phyloP scores from a whole-genome alignment of 139 green algal species.

The Chlamydomonas sphaeroides region DNA sequence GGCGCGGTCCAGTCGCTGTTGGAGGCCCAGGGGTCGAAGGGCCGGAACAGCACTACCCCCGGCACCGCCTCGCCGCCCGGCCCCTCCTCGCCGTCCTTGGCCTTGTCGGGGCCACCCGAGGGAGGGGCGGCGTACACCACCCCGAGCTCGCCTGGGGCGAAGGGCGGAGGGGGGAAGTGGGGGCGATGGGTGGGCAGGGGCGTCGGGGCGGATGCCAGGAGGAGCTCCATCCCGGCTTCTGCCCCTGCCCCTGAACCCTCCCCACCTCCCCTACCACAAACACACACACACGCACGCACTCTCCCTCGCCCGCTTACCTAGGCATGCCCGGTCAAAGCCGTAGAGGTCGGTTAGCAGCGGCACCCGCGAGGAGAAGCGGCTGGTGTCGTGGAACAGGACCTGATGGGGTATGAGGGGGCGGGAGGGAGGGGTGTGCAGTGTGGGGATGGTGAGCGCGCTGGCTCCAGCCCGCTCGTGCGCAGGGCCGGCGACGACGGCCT shows the following conservation, averaged over 20 bases:
- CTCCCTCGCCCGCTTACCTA: slow-evolving; percentile 71
- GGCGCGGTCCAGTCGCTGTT: slow-evolving; percentile 81
- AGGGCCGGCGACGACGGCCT: too few relatives aligned
- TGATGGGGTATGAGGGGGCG: slow-evolving; percentile 46
- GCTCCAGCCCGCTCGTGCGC: too few relatives aligned
- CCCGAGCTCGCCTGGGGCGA: slow-evolving; percentile 50
- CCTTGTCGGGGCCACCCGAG: slow-evolving; percentile 6
- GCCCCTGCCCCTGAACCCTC: neutral
- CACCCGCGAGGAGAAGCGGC: slow-evolving; percentile 56
- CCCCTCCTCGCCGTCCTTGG: neutral
- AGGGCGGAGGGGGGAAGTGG: too few relatives aligned
- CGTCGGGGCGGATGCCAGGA: too few relatives aligned
- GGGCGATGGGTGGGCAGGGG: too few relatives aligned
- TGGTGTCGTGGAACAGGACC: slow-evolving; percentile 88
- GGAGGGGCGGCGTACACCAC: slow-evolving; percentile 65
- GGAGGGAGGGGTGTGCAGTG: neutral
- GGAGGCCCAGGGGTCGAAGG: slow-evolving; percentile 82
- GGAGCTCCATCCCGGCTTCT: neutral
- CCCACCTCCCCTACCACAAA: too few relatives aligned
- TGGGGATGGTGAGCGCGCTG: too few relatives aligned
- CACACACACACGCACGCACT: neutral
- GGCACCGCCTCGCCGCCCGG: neutral
- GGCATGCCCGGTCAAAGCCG: slow-evolving; percentile 75
- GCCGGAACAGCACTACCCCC: slow-evolving; percentile 56
- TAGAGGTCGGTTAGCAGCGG: slow-evolving; percentile 88